These are phyloP conservation scores for Ballota nigra DNA, from an alignment of 257 asterid species.

Conservation along the genomic window DNA sequence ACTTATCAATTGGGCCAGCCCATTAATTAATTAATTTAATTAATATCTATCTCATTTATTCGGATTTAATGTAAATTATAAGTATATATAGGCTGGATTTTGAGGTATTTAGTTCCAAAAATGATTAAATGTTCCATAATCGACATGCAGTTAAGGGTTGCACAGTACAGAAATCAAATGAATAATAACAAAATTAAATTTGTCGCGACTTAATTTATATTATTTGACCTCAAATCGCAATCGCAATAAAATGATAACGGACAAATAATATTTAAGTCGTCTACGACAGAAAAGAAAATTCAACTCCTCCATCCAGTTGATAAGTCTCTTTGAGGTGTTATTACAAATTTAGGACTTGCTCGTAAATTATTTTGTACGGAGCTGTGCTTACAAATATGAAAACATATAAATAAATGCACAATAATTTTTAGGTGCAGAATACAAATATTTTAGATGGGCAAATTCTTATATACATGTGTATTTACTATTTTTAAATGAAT, in stretches of 20 bases:
- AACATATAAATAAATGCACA: too few species aligned
- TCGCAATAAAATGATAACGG: neutral
- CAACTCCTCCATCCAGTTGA: neutral
- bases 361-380: neutral
- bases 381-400: neutral
- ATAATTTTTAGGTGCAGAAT: too few species aligned
- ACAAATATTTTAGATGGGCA: too few species aligned
- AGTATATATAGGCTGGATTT: neutral
- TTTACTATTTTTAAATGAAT: too few species aligned
- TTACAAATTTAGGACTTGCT: neutral
- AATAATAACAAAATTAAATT: neutral
- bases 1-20: neutral
- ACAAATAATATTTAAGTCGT: neutral
- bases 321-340: neutral
- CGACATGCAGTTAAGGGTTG: neutral
- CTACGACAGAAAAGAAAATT: neutral
- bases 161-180: neutral
- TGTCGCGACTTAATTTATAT: neutral
- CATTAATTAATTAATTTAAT: neutral
- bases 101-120: neutral
- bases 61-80: neutral
- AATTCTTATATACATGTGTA: too few species aligned
- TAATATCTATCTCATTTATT: neutral
- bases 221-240: neutral
- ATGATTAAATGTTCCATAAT: neutral